Base-by-base conservation (phyloP, 345 rosid genomes). In the Carallia brachiata region DNA sequence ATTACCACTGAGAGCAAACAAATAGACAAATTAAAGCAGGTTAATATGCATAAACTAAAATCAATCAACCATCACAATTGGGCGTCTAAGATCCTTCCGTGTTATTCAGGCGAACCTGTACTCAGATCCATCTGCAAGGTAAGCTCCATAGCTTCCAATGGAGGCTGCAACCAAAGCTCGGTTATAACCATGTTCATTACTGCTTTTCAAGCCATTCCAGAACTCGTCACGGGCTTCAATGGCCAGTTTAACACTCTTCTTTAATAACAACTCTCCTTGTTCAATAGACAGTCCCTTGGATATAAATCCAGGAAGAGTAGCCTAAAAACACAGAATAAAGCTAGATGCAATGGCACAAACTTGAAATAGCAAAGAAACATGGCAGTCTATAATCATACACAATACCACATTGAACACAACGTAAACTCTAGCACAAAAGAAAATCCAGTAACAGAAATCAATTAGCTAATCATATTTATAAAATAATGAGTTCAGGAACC, bases 121-220 rank as follows among this genome's bases (percentile, higher is more conserved):
- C 68, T 91, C 98, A 19, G 98, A 93, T 44, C 97, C 98, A 83
- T 93, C 98, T 34, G 97, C 97, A 47, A 91, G 91, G 81, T 84
- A 93, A 56, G 98, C 98, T 60, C 96, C 98, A 69, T 91, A 91
- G 77, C 98, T 91, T 34, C 98, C 98, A 63, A 93, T 80, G 7
- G 98, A 93, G 0, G 96, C 98, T 65, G 97, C 98, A 61, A 91
- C 96, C 66, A 93, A 64, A 73, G 95, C 94, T 73, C 83, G 75
- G 78, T 89, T 87, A 70, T 85, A 87, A 76, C 74, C 69, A 52
- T 80, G 81, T 36, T 77, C 87, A 40, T 90, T 78, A 68, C 67
- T 36, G 1, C 74, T 69, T 67, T 77, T 77, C 18, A 71, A 63
- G 12, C 81, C 73, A 60, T 91, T 87, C 96, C 97, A 94, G 75